phyloP scores from a whole-genome alignment of 2,329 filamentous ascomycete genomes.

The Beauveria bassiana region DNA sequence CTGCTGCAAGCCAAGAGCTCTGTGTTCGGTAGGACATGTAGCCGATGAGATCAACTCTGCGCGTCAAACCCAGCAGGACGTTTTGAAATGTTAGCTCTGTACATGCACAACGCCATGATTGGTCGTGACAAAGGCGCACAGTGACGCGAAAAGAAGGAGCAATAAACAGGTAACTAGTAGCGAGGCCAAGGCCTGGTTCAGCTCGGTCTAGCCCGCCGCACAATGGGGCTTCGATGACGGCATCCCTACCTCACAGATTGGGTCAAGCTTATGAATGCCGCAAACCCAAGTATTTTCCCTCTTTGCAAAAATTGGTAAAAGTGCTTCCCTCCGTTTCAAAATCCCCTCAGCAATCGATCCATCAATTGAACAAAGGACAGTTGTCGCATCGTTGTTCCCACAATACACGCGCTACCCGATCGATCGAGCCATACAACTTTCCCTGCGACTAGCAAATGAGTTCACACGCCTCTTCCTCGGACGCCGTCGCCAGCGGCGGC shows the following conservation, averaged over 20 bases:
- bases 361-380: neutral
- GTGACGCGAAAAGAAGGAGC: no score
- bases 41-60: no score
- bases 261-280: neutral
- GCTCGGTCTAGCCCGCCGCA: neutral
- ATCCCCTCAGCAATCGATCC: neutral
- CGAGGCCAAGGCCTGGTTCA: neutral
- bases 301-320: neutral
- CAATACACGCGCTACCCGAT: neutral
- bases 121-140: no score
- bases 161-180: no score
- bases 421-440: neutral
- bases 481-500: slow-evolving; percentile 2
- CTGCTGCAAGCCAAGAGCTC: no score
- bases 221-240: slow-evolving; percentile 7
- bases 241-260: neutral
- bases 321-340: no score
- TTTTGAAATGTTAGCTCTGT: no score
- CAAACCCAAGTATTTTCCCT: neutral
- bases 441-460: slow-evolving; percentile 1
- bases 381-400: neutral
- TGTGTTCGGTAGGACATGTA: no score
- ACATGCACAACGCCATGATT: no score
- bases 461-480: neutral
- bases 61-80: no score